A percentile compares a stretch with the other conserved stretches of the same genome.
These are phyloP conservation scores for Colletotrichum abscissum DNA, from an alignment of 2,329 filamentous ascomycete genomes.

Conservation along the genomic window DNA sequence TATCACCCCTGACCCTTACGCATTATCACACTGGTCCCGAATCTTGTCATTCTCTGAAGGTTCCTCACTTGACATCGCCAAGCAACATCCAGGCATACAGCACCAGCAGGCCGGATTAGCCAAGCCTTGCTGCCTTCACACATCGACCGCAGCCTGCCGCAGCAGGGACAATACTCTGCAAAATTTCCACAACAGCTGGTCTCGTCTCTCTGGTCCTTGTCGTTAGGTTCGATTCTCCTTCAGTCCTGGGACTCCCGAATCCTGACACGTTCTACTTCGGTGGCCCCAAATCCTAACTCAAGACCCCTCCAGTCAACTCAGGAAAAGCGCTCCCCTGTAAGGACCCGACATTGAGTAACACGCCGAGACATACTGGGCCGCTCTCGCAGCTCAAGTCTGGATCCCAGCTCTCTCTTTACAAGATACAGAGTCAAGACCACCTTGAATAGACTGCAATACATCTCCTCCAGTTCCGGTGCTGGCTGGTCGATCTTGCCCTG, in stretches of 20 bases:
- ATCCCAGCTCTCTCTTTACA: not conserved
- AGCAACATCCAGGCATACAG: not conserved
- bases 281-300: not conserved
- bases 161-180: not conserved
- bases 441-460: not conserved
- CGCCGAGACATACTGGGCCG: conserved; percentile 7
- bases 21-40: not conserved
- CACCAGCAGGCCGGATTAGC: conserved; percentile 5
- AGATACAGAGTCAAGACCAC: not conserved
- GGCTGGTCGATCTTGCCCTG: not conserved
- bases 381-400: conserved; percentile 21
- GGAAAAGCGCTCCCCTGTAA: not conserved
- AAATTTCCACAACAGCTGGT: not conserved
- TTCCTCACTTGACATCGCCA: not conserved
- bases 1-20: not conserved
- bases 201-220: not conserved
- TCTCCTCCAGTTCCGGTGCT: not conserved
- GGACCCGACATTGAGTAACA: not conserved
- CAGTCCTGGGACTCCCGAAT: too few species aligned
- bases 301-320: not conserved
- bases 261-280: not conserved
- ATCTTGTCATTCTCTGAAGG: conserved; percentile 1
- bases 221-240: not conserved
- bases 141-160: not conserved
- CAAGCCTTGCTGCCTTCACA: not conserved